Evolutionary conservation across 2,329 filamentous ascomycete species (phyloP).

Genomic region (Onygenales sp.): DNA sequence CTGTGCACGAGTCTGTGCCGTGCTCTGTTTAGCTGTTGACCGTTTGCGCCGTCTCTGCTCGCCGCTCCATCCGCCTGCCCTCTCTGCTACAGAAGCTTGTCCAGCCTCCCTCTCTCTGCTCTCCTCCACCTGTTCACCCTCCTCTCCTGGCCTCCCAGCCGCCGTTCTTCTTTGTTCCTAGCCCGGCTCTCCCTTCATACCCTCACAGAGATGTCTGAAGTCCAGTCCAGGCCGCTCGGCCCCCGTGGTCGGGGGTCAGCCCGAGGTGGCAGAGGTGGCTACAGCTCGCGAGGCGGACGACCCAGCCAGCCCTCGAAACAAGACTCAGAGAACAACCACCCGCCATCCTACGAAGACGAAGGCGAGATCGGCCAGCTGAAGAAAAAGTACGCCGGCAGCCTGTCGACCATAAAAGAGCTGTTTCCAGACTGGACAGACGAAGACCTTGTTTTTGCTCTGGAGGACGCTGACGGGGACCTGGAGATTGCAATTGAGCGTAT

Average conservation of each 20-base stretch:
- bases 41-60: not conserved
- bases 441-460: slow-evolving; percentile 83
- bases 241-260: slow-evolving; percentile 81
- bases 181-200: slow-evolving; percentile 15
- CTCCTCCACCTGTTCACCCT: not conserved
- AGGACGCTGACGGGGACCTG: slow-evolving; percentile 55
- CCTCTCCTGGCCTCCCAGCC: slow-evolving; percentile 15
- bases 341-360: slow-evolving; percentile 63
- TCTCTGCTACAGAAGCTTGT: not conserved
- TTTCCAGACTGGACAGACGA: slow-evolving; percentile 94
- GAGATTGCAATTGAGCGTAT: slow-evolving; percentile 42
- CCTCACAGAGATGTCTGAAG: slow-evolving; percentile 75
- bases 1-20: too few species aligned
- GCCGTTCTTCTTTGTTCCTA: slow-evolving; percentile 18
- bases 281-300: slow-evolving; percentile 60
- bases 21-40: too few species aligned
- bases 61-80: not conserved
- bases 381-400: slow-evolving; percentile 73
- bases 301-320: slow-evolving; percentile 64
- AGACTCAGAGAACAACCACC: slow-evolving; percentile 54
- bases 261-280: slow-evolving; percentile 74
- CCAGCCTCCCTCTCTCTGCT: slow-evolving; percentile 3
- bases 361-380: slow-evolving; percentile 87
- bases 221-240: slow-evolving; percentile 73
- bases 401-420: slow-evolving; percentile 78